Base-by-base conservation (phyloP, 2,329 filamentous ascomycete genomes). In the Annulohypoxylon truncatum region DNA sequence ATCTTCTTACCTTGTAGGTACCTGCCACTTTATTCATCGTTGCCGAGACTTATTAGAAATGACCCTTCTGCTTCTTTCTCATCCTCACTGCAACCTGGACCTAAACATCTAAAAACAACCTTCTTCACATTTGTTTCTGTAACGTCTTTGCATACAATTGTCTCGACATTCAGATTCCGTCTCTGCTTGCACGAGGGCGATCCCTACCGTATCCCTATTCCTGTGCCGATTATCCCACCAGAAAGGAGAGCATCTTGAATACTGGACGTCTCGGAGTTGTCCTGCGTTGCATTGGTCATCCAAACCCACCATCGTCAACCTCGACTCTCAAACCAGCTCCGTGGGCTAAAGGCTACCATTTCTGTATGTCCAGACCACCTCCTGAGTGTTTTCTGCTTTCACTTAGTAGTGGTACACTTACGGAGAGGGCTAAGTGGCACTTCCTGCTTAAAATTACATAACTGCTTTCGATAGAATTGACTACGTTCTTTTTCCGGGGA, bases 241-340 rank as follows among this genome's bases (percentile, higher is more conserved):
- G 52, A 65, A 58, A 58, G 61, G 52, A 40, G 52, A 48, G 10
- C 55, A 33, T 68, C 64, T 65, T 64, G 61, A 67, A 70, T 67
- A 70, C 64, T 54, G 58, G 56, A 52, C 46, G 31, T 44, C 48
- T 46, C 61, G 58, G 55, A 62, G 38, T 64, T 64, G 24, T 58
- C 54, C 61, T 70, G 56, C 65, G 62, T 61, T 63, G 58, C 55
- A 70, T 70, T 71, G 67, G 67, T 67, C 67, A 70, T 70, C 67
- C 55, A 61, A 61, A 26, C 50, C 62, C 54, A 54, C 58, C 57
- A 62, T 18, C 55, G 28, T 40, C 38, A 47, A 64, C 15, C 38
- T 42, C 38, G 10, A 42, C 38, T n/a, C 6, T 42, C 38, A 42
- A 22, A 15, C 51, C 40, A 47, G 20, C 54, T 52, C 53, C 51